Evolutionary conservation across 805 yeast genomes (phyloP), one percentile per base, ranked within the genome.

Genomic region (Kuraishia ogatae): DNA sequence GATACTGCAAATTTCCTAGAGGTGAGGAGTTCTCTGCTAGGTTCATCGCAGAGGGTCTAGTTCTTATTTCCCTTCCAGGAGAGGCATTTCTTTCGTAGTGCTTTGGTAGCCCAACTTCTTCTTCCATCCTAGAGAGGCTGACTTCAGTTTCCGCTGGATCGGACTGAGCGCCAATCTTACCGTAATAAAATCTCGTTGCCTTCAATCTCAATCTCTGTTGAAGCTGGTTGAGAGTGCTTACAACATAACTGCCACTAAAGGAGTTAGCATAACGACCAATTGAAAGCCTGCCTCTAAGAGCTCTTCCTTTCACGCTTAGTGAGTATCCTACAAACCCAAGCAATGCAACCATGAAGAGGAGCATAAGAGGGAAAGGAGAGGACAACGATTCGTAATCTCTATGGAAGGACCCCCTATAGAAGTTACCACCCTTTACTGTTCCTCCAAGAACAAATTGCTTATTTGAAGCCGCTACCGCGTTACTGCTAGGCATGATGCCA

Each of bases 401-500:
- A 10, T n/a, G 43, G 23, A 26, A 10, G 43, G 17, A 8, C 13
- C 43, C 43, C 17, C 43, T 35, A 15, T 35, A 35, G 43, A 35
- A 35, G n/a, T 35, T 35, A 35, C 43, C 43, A 35, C 43, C 43
- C n/a, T 15, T 35, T 3, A 35, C 43, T 35, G 43, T 35, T 10
- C 43, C 43, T 13, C 43, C 43, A 35, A 35, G 43, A 35, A 35
- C 46, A 28, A 43, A 52, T 43, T 52, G 46, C 43, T 52, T 52
- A 21, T 49, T 49, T 20, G 43, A 23, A 29, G 26, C 24, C 11
- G 46, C 50, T 3, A 47, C 24, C 5, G 49, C 22, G 15, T 21
- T 49, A 17, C 21, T n/a, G 58, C 80, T 72, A 2, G 80, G 77
- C 23, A 66, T 62, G 17, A 78, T 69, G 2, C 81, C 82, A 1